A percentile compares a stretch with the other conserved stretches of the same genome.
Conservation (phyloP, 768 basidiomycete species). For the Pisolithus albus region DNA sequence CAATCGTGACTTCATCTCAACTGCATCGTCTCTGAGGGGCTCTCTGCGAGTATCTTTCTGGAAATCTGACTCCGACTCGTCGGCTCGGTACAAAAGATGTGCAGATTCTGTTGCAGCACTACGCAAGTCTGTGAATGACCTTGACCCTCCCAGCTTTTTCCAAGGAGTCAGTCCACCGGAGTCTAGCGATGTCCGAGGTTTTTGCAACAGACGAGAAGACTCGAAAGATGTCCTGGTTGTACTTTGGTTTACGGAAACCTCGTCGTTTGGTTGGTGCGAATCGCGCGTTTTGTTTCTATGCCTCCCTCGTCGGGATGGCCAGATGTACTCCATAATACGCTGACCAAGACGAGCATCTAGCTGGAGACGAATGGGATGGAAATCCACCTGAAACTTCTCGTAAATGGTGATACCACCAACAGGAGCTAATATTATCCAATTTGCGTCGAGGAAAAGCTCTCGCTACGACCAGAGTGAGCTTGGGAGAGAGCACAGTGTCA, state of each 20-base stretch:
- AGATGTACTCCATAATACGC: slow-evolving; percentile 83
- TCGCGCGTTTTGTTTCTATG: slow-evolving; percentile 4
- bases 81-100: slow-evolving; percentile 4
- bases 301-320: slow-evolving; percentile 53
- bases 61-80: slow-evolving; percentile 12
- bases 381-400: slow-evolving; percentile 68
- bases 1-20: slow-evolving; percentile 78
- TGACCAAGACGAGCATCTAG: slow-evolving; percentile 78
- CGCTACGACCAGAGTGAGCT: slow-evolving; percentile 33
- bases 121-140: slow-evolving; percentile 67
- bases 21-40: slow-evolving; percentile 47
- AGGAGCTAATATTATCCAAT: slow-evolving; percentile 81
- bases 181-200: slow-evolving; percentile 29
- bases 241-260: slow-evolving; percentile 13
- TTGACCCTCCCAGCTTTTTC: slow-evolving; percentile 50
- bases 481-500: background rate
- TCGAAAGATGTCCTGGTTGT: slow-evolving; percentile 43
- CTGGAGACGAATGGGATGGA: slow-evolving; percentile 84
- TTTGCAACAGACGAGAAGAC: slow-evolving; percentile 35
- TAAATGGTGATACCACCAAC: slow-evolving; percentile 92
- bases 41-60: slow-evolving; percentile 13
- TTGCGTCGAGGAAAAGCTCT: slow-evolving; percentile 66
- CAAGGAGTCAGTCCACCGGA: slow-evolving; percentile 29
- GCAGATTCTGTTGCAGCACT: slow-evolving; percentile 34
- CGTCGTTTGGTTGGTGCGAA: slow-evolving; percentile 10